These are phyloP conservation scores for Candida anutae DNA, from an alignment of 1,139 yeast species.

Conservation along the genomic window DNA sequence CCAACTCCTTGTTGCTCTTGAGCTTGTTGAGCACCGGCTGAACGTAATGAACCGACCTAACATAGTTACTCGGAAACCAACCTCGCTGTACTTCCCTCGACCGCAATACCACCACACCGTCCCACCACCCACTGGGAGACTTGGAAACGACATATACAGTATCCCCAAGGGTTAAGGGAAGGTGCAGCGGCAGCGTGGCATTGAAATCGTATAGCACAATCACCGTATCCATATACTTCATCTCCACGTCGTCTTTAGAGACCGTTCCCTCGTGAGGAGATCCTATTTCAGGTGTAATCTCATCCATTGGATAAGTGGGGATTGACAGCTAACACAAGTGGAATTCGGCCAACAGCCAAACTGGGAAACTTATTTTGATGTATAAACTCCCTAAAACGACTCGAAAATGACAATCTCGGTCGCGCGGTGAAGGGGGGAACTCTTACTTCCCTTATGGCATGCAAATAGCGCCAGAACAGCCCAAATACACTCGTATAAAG, in stretches of 20 bases:
- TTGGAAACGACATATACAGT: constrained; percentile 45
- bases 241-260: constrained; percentile 14
- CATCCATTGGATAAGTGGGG: too few species aligned
- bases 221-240: constrained; percentile 41
- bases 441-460: too few species aligned
- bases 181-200: constrained; percentile 37
- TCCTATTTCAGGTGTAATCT: constrained; percentile 34
- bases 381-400: too few species aligned
- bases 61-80: constrained; percentile 67
- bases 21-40: constrained; percentile 38
- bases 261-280: constrained; percentile 18
- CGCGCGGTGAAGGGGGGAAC: too few species aligned
- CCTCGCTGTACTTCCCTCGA: constrained; percentile 44
- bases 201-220: constrained; percentile 46
- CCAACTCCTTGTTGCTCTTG: constrained; percentile 35
- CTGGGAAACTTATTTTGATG: too few species aligned
- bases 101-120: constrained; percentile 45
- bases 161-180: constrained; percentile 43
- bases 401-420: too few species aligned
- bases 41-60: constrained; percentile 40
- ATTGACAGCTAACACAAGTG: too few species aligned
- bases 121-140: constrained; percentile 69
- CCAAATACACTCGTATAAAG: too few species aligned
- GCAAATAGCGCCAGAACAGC: too few species aligned
- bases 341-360: too few species aligned